phyloP scores from a whole-genome alignment of 2,329 filamentous ascomycete genomes.

The Beauveria pseudobassiana region DNA sequence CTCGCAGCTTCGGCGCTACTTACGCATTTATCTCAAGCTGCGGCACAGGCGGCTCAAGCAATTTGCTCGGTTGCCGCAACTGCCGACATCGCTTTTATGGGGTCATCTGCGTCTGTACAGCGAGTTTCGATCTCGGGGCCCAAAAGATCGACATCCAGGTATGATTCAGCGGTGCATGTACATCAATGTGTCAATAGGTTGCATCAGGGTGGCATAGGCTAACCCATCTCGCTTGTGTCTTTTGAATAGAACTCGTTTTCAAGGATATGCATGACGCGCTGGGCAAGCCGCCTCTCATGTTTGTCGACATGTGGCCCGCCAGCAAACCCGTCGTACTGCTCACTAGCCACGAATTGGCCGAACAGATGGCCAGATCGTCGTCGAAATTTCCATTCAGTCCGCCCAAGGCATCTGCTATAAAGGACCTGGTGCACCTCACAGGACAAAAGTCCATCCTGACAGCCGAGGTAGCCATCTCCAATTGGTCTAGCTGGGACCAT shows the following conservation, averaged over 20 bases:
- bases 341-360: neutral
- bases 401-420: neutral
- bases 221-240: neutral
- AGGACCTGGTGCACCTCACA: neutral
- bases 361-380: neutral
- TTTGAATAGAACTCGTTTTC: neutral
- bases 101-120: neutral
- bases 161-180: neutral
- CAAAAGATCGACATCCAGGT: neutral
- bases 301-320: neutral
- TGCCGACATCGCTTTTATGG: neutral
- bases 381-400: neutral
- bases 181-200: neutral
- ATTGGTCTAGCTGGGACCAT: neutral
- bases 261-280: neutral
- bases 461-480: neutral
- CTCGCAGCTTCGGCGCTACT: neutral
- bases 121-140: neutral
- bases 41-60: neutral
- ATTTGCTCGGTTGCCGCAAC: neutral
- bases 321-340: neutral
- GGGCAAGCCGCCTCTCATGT: neutral
- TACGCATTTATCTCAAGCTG: neutral
- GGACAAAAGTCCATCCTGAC: neutral
- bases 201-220: neutral